Conservation (phyloP, 495 filamentous ascomycete species). For the Aspergillus heteromorphus region DNA sequence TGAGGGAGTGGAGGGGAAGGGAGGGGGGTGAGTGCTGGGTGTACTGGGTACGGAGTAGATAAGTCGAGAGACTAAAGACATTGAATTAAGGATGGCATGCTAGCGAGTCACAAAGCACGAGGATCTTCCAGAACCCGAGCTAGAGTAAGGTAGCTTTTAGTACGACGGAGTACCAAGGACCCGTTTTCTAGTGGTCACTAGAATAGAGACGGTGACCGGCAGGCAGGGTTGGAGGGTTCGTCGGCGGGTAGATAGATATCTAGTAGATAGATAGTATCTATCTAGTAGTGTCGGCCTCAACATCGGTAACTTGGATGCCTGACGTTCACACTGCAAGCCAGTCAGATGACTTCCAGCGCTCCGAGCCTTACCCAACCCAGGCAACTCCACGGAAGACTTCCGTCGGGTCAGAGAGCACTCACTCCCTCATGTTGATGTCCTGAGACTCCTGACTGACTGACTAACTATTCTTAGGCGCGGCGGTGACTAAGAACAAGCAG, state of each 20-base stretch:
- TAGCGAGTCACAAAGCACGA: slow-evolving; percentile 12
- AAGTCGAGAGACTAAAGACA: too few relatives aligned
- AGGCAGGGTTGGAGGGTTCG: neutral
- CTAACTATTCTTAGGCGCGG: neutral
- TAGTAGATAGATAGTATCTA: neutral
- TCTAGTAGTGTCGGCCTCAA: too few relatives aligned
- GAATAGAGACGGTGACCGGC: neutral
- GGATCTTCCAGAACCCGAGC: slow-evolving; percentile 12
- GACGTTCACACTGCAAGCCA: too few relatives aligned
- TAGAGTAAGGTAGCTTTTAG: slow-evolving; percentile 3
- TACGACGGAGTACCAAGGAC: neutral
- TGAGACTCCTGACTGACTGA: too few relatives aligned
- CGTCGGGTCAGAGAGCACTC: neutral
- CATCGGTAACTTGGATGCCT: too few relatives aligned
- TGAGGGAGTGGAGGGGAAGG: neutral
- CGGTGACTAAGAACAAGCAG: neutral
- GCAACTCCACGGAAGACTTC: neutral
- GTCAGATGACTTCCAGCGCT: neutral
- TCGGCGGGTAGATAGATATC: neutral
- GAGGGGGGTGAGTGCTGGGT: too few relatives aligned
- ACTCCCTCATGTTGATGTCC: too few relatives aligned
- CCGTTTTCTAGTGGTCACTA: neutral
- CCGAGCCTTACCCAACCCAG: slow-evolving; percentile 1
- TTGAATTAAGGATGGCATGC: slow-evolving; percentile 16
- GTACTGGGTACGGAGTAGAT: too few relatives aligned